Conservation (phyloP, 2,329 filamentous ascomycete genomes). For the Colletotrichum musae region DNA sequence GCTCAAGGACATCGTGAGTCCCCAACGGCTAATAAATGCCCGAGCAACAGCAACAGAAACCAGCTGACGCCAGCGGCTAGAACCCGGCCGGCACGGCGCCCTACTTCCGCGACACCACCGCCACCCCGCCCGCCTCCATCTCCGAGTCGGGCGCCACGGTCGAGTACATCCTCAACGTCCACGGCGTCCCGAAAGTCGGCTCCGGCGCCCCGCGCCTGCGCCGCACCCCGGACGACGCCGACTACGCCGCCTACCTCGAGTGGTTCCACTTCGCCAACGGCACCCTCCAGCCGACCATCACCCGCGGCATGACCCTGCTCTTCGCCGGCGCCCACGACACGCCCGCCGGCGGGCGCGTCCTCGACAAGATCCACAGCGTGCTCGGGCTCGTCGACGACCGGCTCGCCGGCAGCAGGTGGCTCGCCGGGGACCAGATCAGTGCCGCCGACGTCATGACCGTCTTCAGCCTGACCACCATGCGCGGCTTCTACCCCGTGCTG, state of each 20-base stretch:
- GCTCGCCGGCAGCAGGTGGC: slow-evolving; percentile 63
- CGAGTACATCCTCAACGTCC: slow-evolving; percentile 72
- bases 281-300: slow-evolving; percentile 57
- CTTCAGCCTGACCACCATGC: slow-evolving; percentile 73
- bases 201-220: slow-evolving; percentile 60
- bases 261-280: slow-evolving; percentile 74
- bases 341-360: slow-evolving; percentile 20
- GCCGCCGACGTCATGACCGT: slow-evolving; percentile 77
- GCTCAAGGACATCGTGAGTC: slow-evolving; percentile 33
- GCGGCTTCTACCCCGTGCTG: slow-evolving; percentile 62
- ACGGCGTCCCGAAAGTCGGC: slow-evolving; percentile 51
- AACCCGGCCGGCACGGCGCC: slow-evolving; percentile 71
- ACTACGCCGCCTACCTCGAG: slow-evolving; percentile 74
- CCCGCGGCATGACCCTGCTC: slow-evolving; percentile 51
- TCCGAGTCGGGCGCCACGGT: slow-evolving; percentile 72
- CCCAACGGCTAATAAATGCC: neutral
- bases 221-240: slow-evolving; percentile 54
- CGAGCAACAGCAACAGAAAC: neutral
- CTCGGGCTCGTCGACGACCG: slow-evolving; percentile 62
- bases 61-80: slow-evolving; percentile 6
- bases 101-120: slow-evolving; percentile 68
- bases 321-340: slow-evolving; percentile 46
- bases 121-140: slow-evolving; percentile 57
- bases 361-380: slow-evolving; percentile 9
- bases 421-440: slow-evolving; percentile 74